Evolutionary conservation across 2,329 filamentous ascomycete species (phyloP).

Genomic region (Aureobasidium melanogenum): DNA sequence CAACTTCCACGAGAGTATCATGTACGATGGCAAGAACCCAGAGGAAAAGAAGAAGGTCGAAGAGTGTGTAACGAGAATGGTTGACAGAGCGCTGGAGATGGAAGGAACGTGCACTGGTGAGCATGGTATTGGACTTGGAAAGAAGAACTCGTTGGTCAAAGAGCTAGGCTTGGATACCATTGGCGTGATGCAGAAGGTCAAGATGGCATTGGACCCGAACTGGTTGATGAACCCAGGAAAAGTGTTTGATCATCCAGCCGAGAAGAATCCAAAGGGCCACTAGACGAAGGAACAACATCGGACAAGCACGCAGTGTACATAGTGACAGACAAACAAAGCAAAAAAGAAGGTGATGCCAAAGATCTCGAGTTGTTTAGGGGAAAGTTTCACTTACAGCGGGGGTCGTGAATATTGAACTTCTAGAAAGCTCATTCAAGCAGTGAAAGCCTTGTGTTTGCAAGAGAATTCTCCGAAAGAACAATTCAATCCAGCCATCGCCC

Average conservation of each 20-base stretch:
- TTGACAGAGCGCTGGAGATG: slow-evolving; percentile 83
- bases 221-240: slow-evolving; percentile 93
- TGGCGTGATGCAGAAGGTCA: slow-evolving; percentile 76
- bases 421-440: neutral
- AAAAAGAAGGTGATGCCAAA: neutral
- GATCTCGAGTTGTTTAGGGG: neutral
- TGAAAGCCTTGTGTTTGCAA: neutral
- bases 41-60: slow-evolving; percentile 69
- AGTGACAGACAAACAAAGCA: neutral
- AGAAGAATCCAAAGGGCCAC: neutral
- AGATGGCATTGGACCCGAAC: slow-evolving; percentile 69
- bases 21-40: slow-evolving; percentile 66
- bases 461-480: neutral
- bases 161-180: slow-evolving; percentile 76
- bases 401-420: neutral
- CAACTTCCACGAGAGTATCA: slow-evolving; percentile 89
- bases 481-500: neutral
- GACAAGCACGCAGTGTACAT: neutral
- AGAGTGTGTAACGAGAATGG: slow-evolving; percentile 79
- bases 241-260: slow-evolving; percentile 58
- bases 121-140: slow-evolving; percentile 77
- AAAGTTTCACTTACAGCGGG: neutral
- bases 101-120: slow-evolving; percentile 88
- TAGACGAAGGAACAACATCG: neutral
- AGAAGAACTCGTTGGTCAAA: slow-evolving; percentile 69